Percentiles rank a stretch among this genome's conserved stretches.
These are phyloP conservation scores for Yamadazyma spencermartinsiae DNA, from an alignment of 1,139 yeast species.

Conservation along the genomic window DNA sequence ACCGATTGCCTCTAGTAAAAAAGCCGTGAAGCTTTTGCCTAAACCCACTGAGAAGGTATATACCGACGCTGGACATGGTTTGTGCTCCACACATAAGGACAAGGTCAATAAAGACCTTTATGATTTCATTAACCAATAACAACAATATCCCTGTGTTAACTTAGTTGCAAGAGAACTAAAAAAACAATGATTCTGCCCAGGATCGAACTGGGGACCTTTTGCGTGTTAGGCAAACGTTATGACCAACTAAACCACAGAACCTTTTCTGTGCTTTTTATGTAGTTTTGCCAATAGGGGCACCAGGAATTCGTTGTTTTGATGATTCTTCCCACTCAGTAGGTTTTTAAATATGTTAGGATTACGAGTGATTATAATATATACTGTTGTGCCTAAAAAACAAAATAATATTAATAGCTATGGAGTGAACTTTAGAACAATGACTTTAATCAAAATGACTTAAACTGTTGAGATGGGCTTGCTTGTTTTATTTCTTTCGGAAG, in stretches of 20 bases:
- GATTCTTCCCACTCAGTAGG: too few relatives aligned
- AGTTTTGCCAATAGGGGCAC: neutral
- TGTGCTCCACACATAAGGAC: slow-evolving; percentile 17
- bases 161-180: too few relatives aligned
- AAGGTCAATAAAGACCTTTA: slow-evolving; percentile 13
- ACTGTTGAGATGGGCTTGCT: too few relatives aligned
- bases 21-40: slow-evolving; percentile 16
- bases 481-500: too few relatives aligned
- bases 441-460: too few relatives aligned
- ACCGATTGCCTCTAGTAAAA: slow-evolving; percentile 16
- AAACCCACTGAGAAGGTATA: slow-evolving; percentile 13
- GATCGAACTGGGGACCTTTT: slow-evolving; percentile 99
- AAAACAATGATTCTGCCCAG: slow-evolving; percentile 86
- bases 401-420: too few relatives aligned
- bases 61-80: slow-evolving; percentile 16
- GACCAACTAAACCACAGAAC: slow-evolving; percentile 91
- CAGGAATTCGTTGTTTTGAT: neutral
- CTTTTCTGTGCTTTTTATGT: slow-evolving; percentile 3
- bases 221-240: slow-evolving; percentile 99
- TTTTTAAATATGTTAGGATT: too few relatives aligned
- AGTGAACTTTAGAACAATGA: too few relatives aligned
- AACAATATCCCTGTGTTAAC: too few relatives aligned
- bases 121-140: slow-evolving; percentile 8
- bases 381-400: too few relatives aligned
- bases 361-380: too few relatives aligned